phyloP scores from a whole-genome alignment of 108 stramenopile genomes.

The Cyclotella sp. region DNA sequence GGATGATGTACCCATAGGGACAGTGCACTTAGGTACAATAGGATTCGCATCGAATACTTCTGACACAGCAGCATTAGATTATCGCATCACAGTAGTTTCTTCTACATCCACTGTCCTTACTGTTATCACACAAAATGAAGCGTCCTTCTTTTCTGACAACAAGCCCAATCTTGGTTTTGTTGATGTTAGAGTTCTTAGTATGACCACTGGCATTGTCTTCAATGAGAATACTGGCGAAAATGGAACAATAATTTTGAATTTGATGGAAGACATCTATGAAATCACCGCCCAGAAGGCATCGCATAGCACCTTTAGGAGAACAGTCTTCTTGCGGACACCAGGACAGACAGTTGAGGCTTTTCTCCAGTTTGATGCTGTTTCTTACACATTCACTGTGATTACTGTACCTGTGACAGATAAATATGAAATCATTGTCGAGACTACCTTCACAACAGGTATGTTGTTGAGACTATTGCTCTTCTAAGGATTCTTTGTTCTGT shows the following conservation, averaged over 20 bases:
- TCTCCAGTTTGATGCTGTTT: slow-evolving; percentile 33
- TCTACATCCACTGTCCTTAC: slow-evolving; percentile 12
- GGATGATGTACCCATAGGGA: slow-evolving; percentile 9
- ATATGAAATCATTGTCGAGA: slow-evolving; percentile 41
- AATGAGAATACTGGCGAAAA: slow-evolving; percentile 22
- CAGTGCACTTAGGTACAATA: slow-evolving; percentile 19
- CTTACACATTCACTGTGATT: slow-evolving; percentile 35
- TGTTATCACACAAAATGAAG: slow-evolving; percentile 34
- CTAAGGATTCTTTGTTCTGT: background rate
- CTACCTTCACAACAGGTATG: slow-evolving; percentile 37
- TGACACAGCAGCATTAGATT: slow-evolving; percentile 9
- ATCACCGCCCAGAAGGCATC: slow-evolving; percentile 25
- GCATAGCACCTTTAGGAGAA: slow-evolving; percentile 27
- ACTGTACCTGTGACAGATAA: slow-evolving; percentile 34
- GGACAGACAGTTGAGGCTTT: slow-evolving; percentile 28
- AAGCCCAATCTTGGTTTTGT: slow-evolving; percentile 41
- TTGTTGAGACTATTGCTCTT: no score
- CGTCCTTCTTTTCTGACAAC: slow-evolving; percentile 38
- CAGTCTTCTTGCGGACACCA: slow-evolving; percentile 20
- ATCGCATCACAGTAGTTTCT: slow-evolving; percentile 19
- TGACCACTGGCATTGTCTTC: slow-evolving; percentile 13
- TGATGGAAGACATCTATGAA: slow-evolving; percentile 42
- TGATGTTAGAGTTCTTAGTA: slow-evolving; percentile 22
- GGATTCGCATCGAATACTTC: slow-evolving; percentile 27
- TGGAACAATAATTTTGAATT: slow-evolving; percentile 23